A percentile compares a stretch with the other conserved stretches of the same genome.
These are phyloP conservation scores for Setomelanomma holmii DNA, from an alignment of 2,329 filamentous ascomycete genomes.

Conservation along the genomic window DNA sequence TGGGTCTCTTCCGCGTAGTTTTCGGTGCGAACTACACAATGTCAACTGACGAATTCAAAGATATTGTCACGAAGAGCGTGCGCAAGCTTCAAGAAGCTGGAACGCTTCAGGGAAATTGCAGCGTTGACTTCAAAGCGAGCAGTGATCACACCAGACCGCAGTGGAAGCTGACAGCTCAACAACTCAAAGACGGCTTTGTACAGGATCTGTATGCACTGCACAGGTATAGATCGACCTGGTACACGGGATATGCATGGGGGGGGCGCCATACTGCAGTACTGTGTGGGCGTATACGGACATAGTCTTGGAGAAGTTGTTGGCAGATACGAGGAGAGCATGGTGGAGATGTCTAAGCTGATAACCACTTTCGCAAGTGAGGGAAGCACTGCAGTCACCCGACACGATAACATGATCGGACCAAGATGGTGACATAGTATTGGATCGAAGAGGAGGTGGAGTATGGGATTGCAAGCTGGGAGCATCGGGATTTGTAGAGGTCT, in stretches of 20 bases:
- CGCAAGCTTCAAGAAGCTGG: slow-evolving; percentile 10
- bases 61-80: slow-evolving; percentile 5
- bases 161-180: slow-evolving; percentile 14
- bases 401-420: too few relatives aligned
- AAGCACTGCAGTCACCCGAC: too few relatives aligned
- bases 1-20: slow-evolving; percentile 20
- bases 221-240: slow-evolving; percentile 27
- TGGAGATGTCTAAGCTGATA: too few relatives aligned
- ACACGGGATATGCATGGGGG: slow-evolving; percentile 25
- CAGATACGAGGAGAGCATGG: too few relatives aligned
- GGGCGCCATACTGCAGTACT: slow-evolving; percentile 26
- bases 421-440: too few relatives aligned
- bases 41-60: slow-evolving; percentile 9
- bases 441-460: too few relatives aligned
- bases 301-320: slow-evolving; percentile 20
- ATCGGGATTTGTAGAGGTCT: too few relatives aligned
- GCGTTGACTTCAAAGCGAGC: slow-evolving; percentile 12
- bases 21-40: slow-evolving; percentile 22
- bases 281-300: slow-evolving; percentile 31
- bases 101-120: slow-evolving; percentile 14
- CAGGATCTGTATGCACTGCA: slow-evolving; percentile 28
- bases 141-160: slow-evolving; percentile 23
- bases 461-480: too few relatives aligned
- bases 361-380: too few relatives aligned
- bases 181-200: slow-evolving; percentile 24